Percentiles rank a stretch among this genome's conserved stretches.
Evolutionary conservation across 2,329 filamentous ascomycete species (phyloP).

Genomic region (Microthyrium microscopicum): DNA sequence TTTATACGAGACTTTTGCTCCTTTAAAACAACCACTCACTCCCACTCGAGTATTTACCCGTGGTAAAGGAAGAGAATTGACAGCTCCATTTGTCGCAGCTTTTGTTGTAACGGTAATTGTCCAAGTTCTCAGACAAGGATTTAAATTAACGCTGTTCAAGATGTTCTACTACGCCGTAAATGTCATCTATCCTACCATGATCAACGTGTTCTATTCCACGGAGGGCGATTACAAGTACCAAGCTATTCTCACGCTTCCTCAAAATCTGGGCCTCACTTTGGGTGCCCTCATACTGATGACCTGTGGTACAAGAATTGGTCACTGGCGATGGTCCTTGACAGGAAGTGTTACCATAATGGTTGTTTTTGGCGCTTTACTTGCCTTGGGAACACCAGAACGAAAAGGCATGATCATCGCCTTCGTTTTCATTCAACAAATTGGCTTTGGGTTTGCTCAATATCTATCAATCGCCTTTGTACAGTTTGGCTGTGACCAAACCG

Average conservation of each 20-base stretch:
- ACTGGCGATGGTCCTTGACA: slow-evolving; percentile 4
- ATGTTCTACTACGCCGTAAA: not conserved
- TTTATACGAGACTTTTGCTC: slow-evolving; percentile 17
- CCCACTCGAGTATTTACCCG: slow-evolving; percentile 30
- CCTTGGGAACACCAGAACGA: slow-evolving; percentile 2
- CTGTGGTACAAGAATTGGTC: slow-evolving; percentile 5
- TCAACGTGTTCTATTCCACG: slow-evolving; percentile 4
- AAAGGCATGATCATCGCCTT: slow-evolving; percentile 11
- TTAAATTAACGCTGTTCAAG: slow-evolving; percentile 3
- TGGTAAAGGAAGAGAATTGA: slow-evolving; percentile 30
- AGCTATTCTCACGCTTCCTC: slow-evolving; percentile 4
- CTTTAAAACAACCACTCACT: slow-evolving; percentile 20
- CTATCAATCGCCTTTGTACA: slow-evolving; percentile 18
- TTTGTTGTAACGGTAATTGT: slow-evolving; percentile 32
- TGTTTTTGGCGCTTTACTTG: slow-evolving; percentile 5
- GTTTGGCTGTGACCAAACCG: slow-evolving; percentile 14
- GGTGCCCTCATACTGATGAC: slow-evolving; percentile 6
- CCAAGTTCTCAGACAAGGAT: slow-evolving; percentile 35
- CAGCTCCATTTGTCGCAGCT: slow-evolving; percentile 27
- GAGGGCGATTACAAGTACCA: not conserved
- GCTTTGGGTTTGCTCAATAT: slow-evolving; percentile 18
- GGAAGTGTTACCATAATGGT: slow-evolving; percentile 4
- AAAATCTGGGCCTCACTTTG: slow-evolving; percentile 6
- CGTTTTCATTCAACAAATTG: slow-evolving; percentile 11
- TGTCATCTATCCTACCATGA: slow-evolving; percentile 6